phyloP scores from a whole-genome alignment of 169 alveolate genomes.

The Perkinsus marinus region DNA sequence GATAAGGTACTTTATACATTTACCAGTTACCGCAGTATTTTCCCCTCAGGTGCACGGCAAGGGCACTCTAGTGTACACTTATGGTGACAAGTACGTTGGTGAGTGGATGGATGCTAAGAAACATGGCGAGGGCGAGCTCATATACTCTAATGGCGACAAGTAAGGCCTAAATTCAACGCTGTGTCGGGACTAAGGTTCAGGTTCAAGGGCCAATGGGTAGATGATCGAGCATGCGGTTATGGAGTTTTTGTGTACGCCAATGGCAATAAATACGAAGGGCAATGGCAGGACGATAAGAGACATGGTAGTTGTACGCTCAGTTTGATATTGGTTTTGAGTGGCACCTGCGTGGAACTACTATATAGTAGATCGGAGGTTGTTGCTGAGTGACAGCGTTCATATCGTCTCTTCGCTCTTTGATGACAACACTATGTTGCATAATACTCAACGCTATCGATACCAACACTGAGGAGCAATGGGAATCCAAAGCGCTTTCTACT shows the following conservation, averaged over 20 bases:
- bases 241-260: slow-evolving; percentile 74
- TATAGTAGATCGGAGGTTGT: too few species aligned
- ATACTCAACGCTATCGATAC: too few species aligned
- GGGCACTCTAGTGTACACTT: slow-evolving; percentile 65
- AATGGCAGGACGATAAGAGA: slow-evolving; percentile 75
- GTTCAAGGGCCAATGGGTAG: slow-evolving; percentile 74
- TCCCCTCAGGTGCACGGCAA: slow-evolving; percentile 52
- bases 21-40: not conserved
- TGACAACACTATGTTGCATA: too few species aligned
- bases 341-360: too few species aligned
- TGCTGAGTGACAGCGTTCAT: too few species aligned
- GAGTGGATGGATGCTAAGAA: slow-evolving; percentile 81
- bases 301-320: slow-evolving; percentile 28
- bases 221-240: slow-evolving; percentile 86
- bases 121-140: slow-evolving; percentile 84
- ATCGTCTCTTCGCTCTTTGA: too few species aligned
- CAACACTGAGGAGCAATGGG: too few species aligned
- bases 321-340: too few species aligned
- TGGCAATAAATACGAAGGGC: slow-evolving; percentile 74
- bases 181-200: too few species aligned
- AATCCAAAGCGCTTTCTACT: too few species aligned
- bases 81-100: slow-evolving; percentile 80
- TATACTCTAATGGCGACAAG: slow-evolving; percentile 74
- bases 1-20: slow-evolving; percentile 44
- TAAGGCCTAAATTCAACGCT: slow-evolving; percentile 11